Conservation (phyloP, 352 stramenopile species). For the Pythium phragmitis region DNA sequence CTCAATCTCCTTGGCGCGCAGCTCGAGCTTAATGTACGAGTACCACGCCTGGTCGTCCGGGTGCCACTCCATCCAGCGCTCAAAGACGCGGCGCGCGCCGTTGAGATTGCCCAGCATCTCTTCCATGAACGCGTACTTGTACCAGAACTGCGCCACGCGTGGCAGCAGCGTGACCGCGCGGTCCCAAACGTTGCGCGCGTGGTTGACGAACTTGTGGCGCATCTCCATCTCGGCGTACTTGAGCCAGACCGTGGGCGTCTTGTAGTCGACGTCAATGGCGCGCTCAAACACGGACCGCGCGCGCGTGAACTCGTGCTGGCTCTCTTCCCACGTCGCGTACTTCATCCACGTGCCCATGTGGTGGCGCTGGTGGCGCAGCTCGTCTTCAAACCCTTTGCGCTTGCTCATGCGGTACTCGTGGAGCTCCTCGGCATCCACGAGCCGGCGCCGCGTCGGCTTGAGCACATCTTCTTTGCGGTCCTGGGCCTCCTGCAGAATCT, state of each 20-base stretch:
- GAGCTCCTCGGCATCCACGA: slow-evolving; percentile 91
- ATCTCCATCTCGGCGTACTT: slow-evolving; percentile 99
- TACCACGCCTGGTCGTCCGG: slow-evolving; percentile 98
- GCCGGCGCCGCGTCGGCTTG: slow-evolving; percentile 74
- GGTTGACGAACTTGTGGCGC: slow-evolving; percentile 99
- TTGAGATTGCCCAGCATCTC: slow-evolving; percentile 97
- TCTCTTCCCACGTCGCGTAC: slow-evolving; percentile 98
- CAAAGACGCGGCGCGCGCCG: slow-evolving; percentile 94
- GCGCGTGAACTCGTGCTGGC: slow-evolving; percentile 97
- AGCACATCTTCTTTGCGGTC: slow-evolving; percentile 83
- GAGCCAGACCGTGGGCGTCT: slow-evolving; percentile 94
- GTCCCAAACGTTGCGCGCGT: slow-evolving; percentile 96
- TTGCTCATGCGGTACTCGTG: slow-evolving; percentile 92
- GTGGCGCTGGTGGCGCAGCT: slow-evolving; percentile 94
- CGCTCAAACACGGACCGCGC: slow-evolving; percentile 97
- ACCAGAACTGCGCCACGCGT: slow-evolving; percentile 98
- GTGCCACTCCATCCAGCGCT: slow-evolving; percentile 97
- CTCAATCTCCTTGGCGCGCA: slow-evolving; percentile 84
- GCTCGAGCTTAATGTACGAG: slow-evolving; percentile 98
- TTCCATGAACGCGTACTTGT: slow-evolving; percentile 99
- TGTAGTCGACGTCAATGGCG: slow-evolving; percentile 97
- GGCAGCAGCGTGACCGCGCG: slow-evolving; percentile 94
- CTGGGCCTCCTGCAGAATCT: slow-evolving; percentile 95
- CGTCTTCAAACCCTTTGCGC: slow-evolving; percentile 93
- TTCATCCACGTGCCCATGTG: slow-evolving; percentile 98